Conservation (phyloP, 2,329 filamentous ascomycete species). For the Neofusicoccum parvum region DNA sequence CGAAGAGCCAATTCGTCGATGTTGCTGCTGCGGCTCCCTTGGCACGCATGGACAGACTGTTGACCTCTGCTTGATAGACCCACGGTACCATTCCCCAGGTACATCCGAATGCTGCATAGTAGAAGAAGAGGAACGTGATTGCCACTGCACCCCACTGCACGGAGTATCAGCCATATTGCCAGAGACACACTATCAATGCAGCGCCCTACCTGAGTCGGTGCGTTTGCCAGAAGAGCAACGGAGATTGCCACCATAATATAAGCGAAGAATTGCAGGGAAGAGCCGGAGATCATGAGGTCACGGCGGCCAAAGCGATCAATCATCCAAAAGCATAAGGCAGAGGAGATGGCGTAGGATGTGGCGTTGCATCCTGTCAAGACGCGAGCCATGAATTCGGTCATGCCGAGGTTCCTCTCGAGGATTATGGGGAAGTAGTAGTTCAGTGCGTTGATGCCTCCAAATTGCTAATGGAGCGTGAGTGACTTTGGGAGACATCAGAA, state of each 20-base stretch:
- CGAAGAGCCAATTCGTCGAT: slow-evolving; percentile 49
- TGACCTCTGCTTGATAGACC: slow-evolving; percentile 48
- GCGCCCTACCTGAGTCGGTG: not conserved
- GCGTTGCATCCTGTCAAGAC: slow-evolving; percentile 27
- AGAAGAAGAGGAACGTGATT: slow-evolving; percentile 26
- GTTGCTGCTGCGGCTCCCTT: slow-evolving; percentile 49
- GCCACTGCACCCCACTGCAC: slow-evolving; percentile 22
- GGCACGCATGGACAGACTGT: slow-evolving; percentile 45
- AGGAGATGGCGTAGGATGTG: slow-evolving; percentile 29
- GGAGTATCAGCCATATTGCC: not conserved
- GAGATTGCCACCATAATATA: slow-evolving; percentile 29
- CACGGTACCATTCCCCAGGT: slow-evolving; percentile 43
- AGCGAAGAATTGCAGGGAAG: slow-evolving; percentile 26
- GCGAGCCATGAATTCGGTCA: slow-evolving; percentile 24
- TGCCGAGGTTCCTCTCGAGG: slow-evolving; percentile 24
- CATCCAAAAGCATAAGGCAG: slow-evolving; percentile 28
- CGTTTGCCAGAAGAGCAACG: slow-evolving; percentile 22
- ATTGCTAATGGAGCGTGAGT: not conserved
- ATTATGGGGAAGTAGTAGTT: slow-evolving; percentile 25
- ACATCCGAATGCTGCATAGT: slow-evolving; percentile 23
- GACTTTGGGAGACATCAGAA: too few relatives aligned
- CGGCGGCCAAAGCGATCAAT: slow-evolving; percentile 30
- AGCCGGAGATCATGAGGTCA: slow-evolving; percentile 27
- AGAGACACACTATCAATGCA: not conserved
- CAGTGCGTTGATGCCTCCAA: slow-evolving; percentile 24